Evolutionary conservation across 2,329 filamentous ascomycete species (phyloP), one percentile per base, ranked within the genome.

Genomic region (Fusarium marasasianum): DNA sequence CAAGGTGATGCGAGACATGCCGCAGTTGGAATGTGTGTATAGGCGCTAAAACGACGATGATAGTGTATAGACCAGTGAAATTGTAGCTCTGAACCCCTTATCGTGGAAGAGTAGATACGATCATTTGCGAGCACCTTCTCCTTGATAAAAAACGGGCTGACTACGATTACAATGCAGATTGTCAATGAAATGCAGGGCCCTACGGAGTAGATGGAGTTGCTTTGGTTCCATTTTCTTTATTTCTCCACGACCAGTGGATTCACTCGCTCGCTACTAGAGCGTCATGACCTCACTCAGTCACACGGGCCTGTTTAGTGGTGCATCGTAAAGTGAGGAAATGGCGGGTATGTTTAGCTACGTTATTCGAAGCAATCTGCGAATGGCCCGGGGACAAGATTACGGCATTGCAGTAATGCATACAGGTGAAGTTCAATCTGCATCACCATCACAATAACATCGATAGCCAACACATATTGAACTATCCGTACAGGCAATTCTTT

Each of bases 1-100:
- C 55, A 63, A 71, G 63, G 44, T 76, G 75, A 77, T 76, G 75
- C 75, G 66, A 76, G 75, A 77, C 75, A 77, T 76, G 64, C 59
- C 37, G 43, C 60, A 41, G 24, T 51, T 73, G 66, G 71, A 70
- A 61, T 71, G 66, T 44, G 59, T 35, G 35, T 18, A 37, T 41
- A 41, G 24, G 37, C 54, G 41, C 53, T 50, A 53, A 56, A 26
- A 56, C 62, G 43, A 33, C 37, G 37, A 56, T 26, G 26, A 63
- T 29, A 40, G 48, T 29, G 41, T 26, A 43, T 38, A 47, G 37
- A 38, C 43, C 31, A 56, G 48, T 69, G 33, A 40, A 59, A 50
- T 38, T 17, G n/a, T 29, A 37, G 35, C 24, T 33, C 41, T n/a
- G n/a, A 61, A 26, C 26, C 63, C 45, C 24, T 35, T 35, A 54